These are phyloP conservation scores for Pseudofabraea citricarpa DNA, from an alignment of 2,329 filamentous ascomycete genomes.

Conservation along the genomic window DNA sequence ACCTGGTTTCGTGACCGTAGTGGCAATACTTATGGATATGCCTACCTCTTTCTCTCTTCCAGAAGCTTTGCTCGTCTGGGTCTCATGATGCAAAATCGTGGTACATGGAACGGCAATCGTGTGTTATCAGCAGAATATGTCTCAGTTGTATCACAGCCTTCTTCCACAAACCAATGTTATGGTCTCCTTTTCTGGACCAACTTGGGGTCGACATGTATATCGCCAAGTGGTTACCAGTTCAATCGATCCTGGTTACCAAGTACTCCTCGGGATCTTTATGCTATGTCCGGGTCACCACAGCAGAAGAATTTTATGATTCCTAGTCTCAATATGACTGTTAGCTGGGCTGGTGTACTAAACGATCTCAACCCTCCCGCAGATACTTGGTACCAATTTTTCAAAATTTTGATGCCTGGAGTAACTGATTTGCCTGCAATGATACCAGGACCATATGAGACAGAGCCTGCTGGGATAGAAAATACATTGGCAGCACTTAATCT, in stretches of 20 bases:
- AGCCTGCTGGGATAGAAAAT: neutral
- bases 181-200: neutral
- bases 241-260: neutral
- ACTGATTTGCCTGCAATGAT: neutral
- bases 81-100: neutral
- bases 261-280: neutral
- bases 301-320: neutral
- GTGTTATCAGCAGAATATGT: neutral
- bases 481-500: neutral
- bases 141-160: neutral
- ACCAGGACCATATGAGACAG: neutral
- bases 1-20: neutral
- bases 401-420: neutral
- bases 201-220: neutral
- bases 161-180: neutral
- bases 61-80: neutral
- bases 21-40: neutral
- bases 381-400: neutral
- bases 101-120: neutral
- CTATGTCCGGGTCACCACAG: neutral
- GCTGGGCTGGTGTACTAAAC: neutral
- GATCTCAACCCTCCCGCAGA: neutral
- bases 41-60: neutral
- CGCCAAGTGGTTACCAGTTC: neutral
- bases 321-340: neutral